Evolutionary conservation across 805 yeast genomes (phyloP), one percentile per base, ranked within the genome.

Genomic region (Debaryomyces tyrocola): DNA sequence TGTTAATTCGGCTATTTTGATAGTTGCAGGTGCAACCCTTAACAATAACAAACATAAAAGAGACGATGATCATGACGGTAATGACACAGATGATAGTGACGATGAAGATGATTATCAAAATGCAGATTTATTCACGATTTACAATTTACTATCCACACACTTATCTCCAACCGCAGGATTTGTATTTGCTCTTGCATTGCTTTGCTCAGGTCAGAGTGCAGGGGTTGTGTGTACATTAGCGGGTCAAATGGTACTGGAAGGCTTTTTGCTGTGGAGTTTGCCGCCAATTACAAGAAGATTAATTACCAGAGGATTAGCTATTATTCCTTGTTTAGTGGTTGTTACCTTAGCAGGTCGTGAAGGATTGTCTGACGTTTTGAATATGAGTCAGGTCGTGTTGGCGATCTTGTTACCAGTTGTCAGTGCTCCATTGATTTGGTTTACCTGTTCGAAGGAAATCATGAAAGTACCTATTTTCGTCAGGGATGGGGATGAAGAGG

Each of bases 221-320:
- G 97, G 97, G 36, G 87, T 92, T 34, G 96, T 90, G 15, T 90
- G 96, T 60, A 91, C 97, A 0, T 76, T 91, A 57, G 91, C 97
- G 1, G 96, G 97, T 33, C 97, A 90, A 63, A 88, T 89, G 82
- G 95, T 90, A 7, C 83, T 89, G 58, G 96, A 90, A 63, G 97
- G 97, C 0, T 91, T 90, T 57, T 74, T 89, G 20, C 74, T 79
- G 49, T 87, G 96, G 87, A 72, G 86, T 6, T 76, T 90, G 49
- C 82, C 87, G 31, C 97, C 97, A 1, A 90, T 90, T 69, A 73
- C 85, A 2, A 79, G 96, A 45, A 77, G 96, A 50, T 70, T 90
- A 37, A 73, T 88, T 20, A 90, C 97, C 0, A 75, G 97, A 58
- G 75, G 82, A n/a, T 71, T 90, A 20, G 96, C 97, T 2, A 85